These are phyloP conservation scores for Rosa lucieae DNA, from an alignment of 306 rosid genomes.

Conservation along the genomic window DNA sequence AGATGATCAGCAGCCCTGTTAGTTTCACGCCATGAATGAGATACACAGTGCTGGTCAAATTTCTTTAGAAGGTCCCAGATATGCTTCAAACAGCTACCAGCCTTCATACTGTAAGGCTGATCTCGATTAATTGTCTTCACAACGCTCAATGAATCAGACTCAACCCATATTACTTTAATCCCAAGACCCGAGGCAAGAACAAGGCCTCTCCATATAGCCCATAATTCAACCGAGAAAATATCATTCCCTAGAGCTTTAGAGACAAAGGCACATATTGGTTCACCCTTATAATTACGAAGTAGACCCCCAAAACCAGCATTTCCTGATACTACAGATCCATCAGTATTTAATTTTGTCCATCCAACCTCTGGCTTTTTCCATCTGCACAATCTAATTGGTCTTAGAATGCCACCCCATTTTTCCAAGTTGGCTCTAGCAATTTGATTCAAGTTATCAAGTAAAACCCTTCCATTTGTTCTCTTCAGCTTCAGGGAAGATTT, in stretches of 20 bases:
- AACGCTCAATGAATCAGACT: constrained; percentile 33
- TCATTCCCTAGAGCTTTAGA: constrained; percentile 44
- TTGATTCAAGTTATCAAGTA: constrained; percentile 48
- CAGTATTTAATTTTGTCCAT: constrained; percentile 66
- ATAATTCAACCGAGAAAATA: constrained; percentile 25
- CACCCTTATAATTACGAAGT: constrained; percentile 46
- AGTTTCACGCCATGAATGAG: constrained; percentile 75
- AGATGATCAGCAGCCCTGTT: constrained; percentile 72
- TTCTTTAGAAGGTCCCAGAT: constrained; percentile 43
- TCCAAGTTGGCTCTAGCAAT: constrained; percentile 28
- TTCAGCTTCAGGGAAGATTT: constrained; percentile 22
- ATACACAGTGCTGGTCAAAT: constrained; percentile 39
- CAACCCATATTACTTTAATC: constrained; percentile 24
- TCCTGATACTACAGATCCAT: constrained; percentile 48
- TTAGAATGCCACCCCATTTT: constrained; percentile 22
- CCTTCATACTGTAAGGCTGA: constrained; percentile 35
- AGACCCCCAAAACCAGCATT: constrained; percentile 54
- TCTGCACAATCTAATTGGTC: constrained; percentile 39
- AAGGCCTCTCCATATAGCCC: constrained; percentile 39
- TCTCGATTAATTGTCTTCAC: constrained; percentile 40
- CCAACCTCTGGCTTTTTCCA: constrained; percentile 57
- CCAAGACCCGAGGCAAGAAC: constrained; percentile 26
- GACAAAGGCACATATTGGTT: constrained; percentile 57
- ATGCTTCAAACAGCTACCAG: constrained; percentile 33
- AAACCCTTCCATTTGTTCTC: constrained; percentile 40